Evolutionary conservation across 768 basidiomycete species (phyloP), one percentile per base, ranked within the genome.

Genomic region (Podaxis carcinomalis): DNA sequence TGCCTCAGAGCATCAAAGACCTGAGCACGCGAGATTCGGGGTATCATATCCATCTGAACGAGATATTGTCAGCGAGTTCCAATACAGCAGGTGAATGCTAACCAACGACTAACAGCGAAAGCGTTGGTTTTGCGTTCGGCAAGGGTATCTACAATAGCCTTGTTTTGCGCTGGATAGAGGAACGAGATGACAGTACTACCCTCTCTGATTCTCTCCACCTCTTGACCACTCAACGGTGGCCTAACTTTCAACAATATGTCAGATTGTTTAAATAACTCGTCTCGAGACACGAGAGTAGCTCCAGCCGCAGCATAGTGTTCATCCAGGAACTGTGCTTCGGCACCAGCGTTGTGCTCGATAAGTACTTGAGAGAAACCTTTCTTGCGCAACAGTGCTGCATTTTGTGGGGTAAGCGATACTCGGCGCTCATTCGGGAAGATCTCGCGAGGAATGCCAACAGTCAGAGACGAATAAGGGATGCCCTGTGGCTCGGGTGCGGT

Each of bases 171-270:
- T 25, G 93, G 91, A 74, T 93, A 90, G 67, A 95, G 72, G 72
- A 95, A 90, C 5, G 91, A 92, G 61, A 95, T 87, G 58, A 92
- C 68, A 14, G 92, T 93, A 71, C 87, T 88, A 42, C 89, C 90
- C 68, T 86, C 79, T 70, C 86, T 92, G 67, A 93, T 68, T 56
- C 71, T 68, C 25, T 81, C 77, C 25, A 80, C 77, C 71, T 94
- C 93, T 67, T 85, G 77, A 25, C 81, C 83, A 51, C 78, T 71
- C 25, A 84, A 72, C 40, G 93, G 93, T 44, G 92, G 86, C 64
- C 91, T 82, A 62, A 95, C 92, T 83, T 95, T 95, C 63, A 95
- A 78, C 69, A 93, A 77, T 68, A 95, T 90, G 69, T 95, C 92
- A 1, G 89, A 78, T 47, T 76, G 75, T 51, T 74, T 75, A 70